These are phyloP conservation scores for Porogramme epimiltina DNA, from an alignment of 1,284 basidiomycete species.

Conservation along the genomic window DNA sequence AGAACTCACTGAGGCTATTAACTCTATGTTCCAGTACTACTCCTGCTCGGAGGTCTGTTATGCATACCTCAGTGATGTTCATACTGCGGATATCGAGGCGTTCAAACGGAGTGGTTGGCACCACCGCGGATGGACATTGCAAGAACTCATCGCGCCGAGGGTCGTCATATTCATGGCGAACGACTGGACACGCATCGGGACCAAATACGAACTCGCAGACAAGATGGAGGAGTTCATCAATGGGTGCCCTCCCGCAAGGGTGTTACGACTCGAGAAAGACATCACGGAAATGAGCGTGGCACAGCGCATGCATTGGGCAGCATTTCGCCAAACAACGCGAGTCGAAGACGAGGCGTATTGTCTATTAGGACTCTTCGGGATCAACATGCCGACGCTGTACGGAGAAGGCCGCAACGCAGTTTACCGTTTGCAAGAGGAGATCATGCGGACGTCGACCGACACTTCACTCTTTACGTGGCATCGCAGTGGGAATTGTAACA, in stretches of 20 bases:
- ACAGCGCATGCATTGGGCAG: conserved; percentile 14
- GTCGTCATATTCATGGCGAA: neutral
- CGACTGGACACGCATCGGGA: neutral
- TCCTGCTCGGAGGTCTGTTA: conserved; percentile 2
- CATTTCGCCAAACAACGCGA: conserved; percentile 5
- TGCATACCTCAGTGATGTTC: conserved; percentile 2
- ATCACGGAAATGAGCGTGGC: conserved; percentile 5
- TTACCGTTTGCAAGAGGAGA: conserved; percentile 12
- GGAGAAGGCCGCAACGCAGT: conserved; percentile 11
- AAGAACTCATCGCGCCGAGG: conserved; percentile 6
- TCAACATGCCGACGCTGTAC: conserved; percentile 15
- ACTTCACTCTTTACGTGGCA: conserved; percentile 12
- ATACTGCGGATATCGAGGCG: neutral
- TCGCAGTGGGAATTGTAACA: too few relatives aligned
- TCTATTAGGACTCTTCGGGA: conserved; percentile 10
- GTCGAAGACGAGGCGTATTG: conserved; percentile 13
- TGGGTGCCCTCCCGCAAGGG: neutral
- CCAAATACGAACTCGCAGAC: neutral
- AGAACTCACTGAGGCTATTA: neutral
- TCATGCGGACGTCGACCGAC: conserved; percentile 8
- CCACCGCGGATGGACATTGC: conserved; percentile 1
- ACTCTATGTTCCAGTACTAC: conserved; percentile 2
- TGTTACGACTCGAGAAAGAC: neutral
- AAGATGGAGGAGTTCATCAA: neutral
- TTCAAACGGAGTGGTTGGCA: conserved; percentile 1